Evolutionary conservation across 441 rosid species (phyloP).

Genomic region (Jatropha podagrica): DNA sequence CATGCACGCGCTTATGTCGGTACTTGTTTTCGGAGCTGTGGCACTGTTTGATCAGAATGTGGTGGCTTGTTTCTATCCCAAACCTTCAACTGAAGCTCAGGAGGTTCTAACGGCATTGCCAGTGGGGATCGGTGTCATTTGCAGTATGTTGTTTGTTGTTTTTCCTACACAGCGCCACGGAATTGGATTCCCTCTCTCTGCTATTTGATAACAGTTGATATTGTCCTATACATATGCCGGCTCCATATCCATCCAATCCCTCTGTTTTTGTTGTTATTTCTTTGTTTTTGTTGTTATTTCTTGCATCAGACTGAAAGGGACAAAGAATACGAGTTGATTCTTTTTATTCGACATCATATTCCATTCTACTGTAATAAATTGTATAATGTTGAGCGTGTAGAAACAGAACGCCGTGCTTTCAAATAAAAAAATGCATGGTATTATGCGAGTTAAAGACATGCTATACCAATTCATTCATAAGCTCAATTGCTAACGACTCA

Average conservation of each 20-base stretch:
- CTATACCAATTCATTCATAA: slow-evolving; percentile 9
- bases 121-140: slow-evolving; percentile 59
- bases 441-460: neutral
- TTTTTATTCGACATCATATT: no score
- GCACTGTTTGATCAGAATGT: slow-evolving; percentile 72
- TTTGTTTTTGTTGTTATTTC: no score
- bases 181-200: slow-evolving; percentile 73
- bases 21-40: slow-evolving; percentile 63
- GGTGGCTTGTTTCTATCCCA: slow-evolving; percentile 67
- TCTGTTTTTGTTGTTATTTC: no score
- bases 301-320: no score
- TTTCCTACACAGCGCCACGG: slow-evolving; percentile 91
- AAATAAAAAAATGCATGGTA: neutral
- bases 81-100: slow-evolving; percentile 51
- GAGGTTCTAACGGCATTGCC: slow-evolving; percentile 76
- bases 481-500: slow-evolving; percentile 6
- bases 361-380: no score
- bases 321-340: no score
- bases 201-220: slow-evolving; percentile 22
- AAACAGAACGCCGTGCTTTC: neutral
- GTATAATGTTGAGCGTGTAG: no score
- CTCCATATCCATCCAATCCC: no score
- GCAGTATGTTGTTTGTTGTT: slow-evolving; percentile 70
- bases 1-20: slow-evolving; percentile 63
- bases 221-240: no score